Base-by-base conservation (phyloP, 768 basidiomycete species). In the Amanita thiersii region DNA sequence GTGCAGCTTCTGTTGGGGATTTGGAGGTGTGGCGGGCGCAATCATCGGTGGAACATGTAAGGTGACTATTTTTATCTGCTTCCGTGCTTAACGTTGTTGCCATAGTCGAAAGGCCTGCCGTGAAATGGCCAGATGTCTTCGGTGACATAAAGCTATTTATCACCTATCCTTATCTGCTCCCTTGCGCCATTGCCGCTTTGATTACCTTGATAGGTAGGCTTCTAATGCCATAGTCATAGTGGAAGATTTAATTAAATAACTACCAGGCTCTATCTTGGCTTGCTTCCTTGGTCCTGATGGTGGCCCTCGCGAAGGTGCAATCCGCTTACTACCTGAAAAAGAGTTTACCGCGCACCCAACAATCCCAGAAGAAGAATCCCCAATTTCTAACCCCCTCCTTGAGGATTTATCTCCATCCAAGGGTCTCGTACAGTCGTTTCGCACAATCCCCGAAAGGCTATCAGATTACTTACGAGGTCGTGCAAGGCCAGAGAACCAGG, bases 231-330 rank as follows among this genome's bases (percentile, higher is more conserved):
- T 49, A 23, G 33, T 40, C n/a, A 25, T 39, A 44, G 30, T 40
- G 14, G 29, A 34, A 31, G 37, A 38, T 20, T 40, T 14, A 11
- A 31, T 44, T 33, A 45, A 19, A 39, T 32, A 11, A 4, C 29
- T 24, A 47, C 3, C 45, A 87, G 93, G 93, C n/a, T 83, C 89
- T 3, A 49, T 96, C 39, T 69, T 98, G 23, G 81, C 83, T 0
- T 79, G 89, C 50, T 96, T 97, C 70, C 77, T 99, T 31, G 86
- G 80, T 12, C 81, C 72, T 44, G 92, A 99, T 56, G 96, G 90
- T 40, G 93, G 94, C 7, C 86, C 91, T 11, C 74, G 87, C 40
- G 77, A 86, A 50, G 86, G 89, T 3, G 77, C 82, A 0, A 96
- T 99, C 46, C 81, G 77, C 10, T 76, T 99, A 8, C 70, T 79